A percentile compares a stretch with the other conserved stretches of the same genome.
These are phyloP conservation scores for Cytospora piceae DNA, from an alignment of 2,329 filamentous ascomycete genomes.

Conservation along the genomic window DNA sequence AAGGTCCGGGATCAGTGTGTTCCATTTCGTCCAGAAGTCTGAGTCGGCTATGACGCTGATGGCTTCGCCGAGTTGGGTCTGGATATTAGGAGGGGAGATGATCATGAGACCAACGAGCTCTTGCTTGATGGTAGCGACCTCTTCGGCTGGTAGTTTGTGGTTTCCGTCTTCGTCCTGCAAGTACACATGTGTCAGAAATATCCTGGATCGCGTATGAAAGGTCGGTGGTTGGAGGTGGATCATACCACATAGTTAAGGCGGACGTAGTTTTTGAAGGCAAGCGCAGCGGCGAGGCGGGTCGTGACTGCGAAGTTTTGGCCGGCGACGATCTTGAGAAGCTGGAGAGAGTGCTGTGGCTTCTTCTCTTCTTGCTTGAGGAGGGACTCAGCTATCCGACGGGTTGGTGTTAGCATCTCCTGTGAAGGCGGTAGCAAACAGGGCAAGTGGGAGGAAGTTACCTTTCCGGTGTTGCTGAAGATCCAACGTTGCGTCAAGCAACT, in stretches of 20 bases:
- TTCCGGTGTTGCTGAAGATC: constrained; percentile 87
- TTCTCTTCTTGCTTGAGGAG: constrained; percentile 77
- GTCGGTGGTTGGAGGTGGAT: neutral
- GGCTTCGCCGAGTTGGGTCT: constrained; percentile 92
- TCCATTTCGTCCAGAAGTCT: constrained; percentile 95
- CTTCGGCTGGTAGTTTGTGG: constrained; percentile 82
- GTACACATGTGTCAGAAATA: constrained; percentile 17
- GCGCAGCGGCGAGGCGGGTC: constrained; percentile 82
- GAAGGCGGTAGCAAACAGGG: constrained; percentile 1
- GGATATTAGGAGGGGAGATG: constrained; percentile 81
- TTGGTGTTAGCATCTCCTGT: constrained; percentile 13
- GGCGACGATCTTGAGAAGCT: constrained; percentile 87
- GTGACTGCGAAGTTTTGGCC: constrained; percentile 72
- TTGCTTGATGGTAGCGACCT: constrained; percentile 89
- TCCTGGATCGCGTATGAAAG: neutral
- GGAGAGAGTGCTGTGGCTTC: constrained; percentile 85
- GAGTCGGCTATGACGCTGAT: constrained; percentile 98
- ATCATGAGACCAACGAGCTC: constrained; percentile 98
- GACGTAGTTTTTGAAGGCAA: constrained; percentile 99
- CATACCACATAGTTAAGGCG: constrained; percentile 85
- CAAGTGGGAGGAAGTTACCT: constrained; percentile 57
- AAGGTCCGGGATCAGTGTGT: constrained; percentile 93
- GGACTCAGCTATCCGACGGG: constrained; percentile 68
- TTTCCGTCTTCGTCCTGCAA: constrained; percentile 83
- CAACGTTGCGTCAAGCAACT: constrained; percentile 88